These are phyloP conservation scores for Tuber calosporum DNA, from an alignment of 495 filamentous ascomycete genomes.

Conservation along the genomic window DNA sequence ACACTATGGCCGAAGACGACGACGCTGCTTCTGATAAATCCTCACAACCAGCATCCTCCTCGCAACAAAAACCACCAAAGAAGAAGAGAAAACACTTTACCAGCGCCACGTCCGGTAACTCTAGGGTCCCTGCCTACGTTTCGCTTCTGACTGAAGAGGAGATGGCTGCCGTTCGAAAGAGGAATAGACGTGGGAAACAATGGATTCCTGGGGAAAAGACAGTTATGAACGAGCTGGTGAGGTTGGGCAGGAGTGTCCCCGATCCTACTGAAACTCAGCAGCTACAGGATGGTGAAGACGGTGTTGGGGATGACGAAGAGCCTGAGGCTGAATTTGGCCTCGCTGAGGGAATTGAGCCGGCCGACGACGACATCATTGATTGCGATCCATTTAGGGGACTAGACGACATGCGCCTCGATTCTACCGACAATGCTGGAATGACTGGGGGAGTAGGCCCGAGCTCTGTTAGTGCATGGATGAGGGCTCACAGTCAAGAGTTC, in stretches of 20 bases:
- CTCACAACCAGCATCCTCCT: not conserved
- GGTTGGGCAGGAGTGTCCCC: slow-evolving; percentile 2
- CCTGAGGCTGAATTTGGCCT: not conserved
- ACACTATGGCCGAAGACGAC: not conserved
- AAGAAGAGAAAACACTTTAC: not conserved
- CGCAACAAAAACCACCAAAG: not conserved
- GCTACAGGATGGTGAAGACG: not conserved
- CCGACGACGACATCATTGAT: not conserved
- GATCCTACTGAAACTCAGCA: not conserved
- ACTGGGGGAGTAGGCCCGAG: not conserved
- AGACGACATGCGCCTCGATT: not conserved
- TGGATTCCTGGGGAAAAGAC: slow-evolving; percentile 20
- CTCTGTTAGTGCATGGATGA: not conserved
- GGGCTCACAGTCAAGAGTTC: not conserved
- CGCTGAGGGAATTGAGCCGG: not conserved
- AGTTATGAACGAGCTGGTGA: slow-evolving; percentile 16
- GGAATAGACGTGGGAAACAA: slow-evolving; percentile 7
- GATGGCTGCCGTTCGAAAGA: slow-evolving; percentile 9
- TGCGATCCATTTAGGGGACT: slow-evolving; percentile 1
- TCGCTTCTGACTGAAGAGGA: slow-evolving; percentile 8
- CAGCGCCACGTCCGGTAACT: not conserved
- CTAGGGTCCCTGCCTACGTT: slow-evolving; percentile 9
- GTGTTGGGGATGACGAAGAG: not conserved
- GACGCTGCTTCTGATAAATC: not conserved
- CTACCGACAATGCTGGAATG: not conserved